These are phyloP conservation scores for Oryza meridionalis DNA, from an alignment of 176 grass and related monocot species.

Conservation along the genomic window DNA sequence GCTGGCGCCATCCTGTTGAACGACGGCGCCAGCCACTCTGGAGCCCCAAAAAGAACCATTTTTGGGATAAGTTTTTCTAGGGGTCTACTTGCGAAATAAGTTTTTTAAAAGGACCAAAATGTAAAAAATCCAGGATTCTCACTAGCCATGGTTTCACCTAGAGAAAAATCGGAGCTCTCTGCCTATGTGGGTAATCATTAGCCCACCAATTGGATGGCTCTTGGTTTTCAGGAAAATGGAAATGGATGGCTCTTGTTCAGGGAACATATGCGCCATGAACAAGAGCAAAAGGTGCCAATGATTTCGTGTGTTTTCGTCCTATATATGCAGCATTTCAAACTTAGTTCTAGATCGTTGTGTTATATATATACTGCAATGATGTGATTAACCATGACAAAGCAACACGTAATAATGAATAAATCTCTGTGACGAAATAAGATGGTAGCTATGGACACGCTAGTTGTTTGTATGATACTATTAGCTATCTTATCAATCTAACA, in stretches of 20 bases:
- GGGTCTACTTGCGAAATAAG: too few species aligned
- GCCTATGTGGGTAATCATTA: conserved; percentile 25
- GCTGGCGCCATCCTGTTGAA: too few species aligned
- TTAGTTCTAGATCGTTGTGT: background rate
- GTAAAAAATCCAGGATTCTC: too few species aligned
- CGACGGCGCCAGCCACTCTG: too few species aligned
- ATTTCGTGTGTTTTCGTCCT: background rate
- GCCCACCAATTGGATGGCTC: conserved; percentile 43
- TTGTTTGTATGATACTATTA: too few species aligned
- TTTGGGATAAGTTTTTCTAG: too few species aligned
- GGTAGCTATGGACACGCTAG: too few species aligned
- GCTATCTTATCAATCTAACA: too few species aligned
- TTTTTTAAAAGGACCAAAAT: too few species aligned
- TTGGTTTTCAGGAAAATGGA: background rate
- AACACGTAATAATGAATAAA: background rate
- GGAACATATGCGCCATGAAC: conserved; percentile 40
- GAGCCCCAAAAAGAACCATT: too few species aligned
- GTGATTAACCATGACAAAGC: background rate
- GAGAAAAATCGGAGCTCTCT: background rate
- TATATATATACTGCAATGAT: too few species aligned
- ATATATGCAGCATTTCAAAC: background rate
- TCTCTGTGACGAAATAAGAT: too few species aligned
- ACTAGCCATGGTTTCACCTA: background rate
- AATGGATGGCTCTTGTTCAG: background rate
- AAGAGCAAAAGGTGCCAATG: conserved; percentile 2